phyloP scores from a whole-genome alignment of 164 flowering plant species.

The Magnolia kwangsiensis region DNA sequence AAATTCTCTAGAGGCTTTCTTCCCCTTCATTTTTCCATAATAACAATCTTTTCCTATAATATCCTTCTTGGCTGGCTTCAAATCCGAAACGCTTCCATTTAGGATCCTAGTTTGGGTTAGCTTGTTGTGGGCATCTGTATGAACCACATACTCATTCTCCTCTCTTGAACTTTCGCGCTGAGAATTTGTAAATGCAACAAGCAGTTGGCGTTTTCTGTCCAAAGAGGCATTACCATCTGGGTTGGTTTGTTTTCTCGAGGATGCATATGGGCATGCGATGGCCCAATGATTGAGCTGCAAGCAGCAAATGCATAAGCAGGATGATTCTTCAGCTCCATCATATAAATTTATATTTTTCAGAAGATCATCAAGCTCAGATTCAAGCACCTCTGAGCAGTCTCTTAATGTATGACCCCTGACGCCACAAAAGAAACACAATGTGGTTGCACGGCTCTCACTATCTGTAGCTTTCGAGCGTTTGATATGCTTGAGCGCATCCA shows the following conservation, averaged over 20 bases:
- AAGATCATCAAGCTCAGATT: slow-evolving; percentile 49
- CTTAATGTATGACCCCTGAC: slow-evolving; percentile 49
- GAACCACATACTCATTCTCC: slow-evolving; percentile 4
- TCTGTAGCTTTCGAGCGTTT: slow-evolving; percentile 27
- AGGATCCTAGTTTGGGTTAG: slow-evolving; percentile 5
- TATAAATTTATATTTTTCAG: slow-evolving; percentile 29
- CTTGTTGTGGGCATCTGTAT: slow-evolving; percentile 7
- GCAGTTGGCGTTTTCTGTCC: slow-evolving; percentile 7
- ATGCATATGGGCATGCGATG: slow-evolving; percentile 47
- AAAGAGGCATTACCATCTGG: slow-evolving; percentile 16
- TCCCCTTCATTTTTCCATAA: background rate
- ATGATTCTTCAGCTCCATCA: slow-evolving; percentile 28
- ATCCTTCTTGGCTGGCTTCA: slow-evolving; percentile 12
- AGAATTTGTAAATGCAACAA: slow-evolving; percentile 7
- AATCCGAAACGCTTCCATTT: slow-evolving; percentile 9
- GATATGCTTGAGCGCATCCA: slow-evolving; percentile 66
- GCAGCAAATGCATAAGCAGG: slow-evolving; percentile 62
- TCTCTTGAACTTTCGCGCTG: slow-evolving; percentile 10
- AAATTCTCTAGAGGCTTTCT: slow-evolving; percentile 9
- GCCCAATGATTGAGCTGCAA: slow-evolving; percentile 78
- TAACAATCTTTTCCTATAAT: background rate
- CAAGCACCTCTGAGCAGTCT: slow-evolving; percentile 48
- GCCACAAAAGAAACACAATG: slow-evolving; percentile 71
- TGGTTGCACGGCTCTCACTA: slow-evolving; percentile 6
- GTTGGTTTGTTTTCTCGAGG: slow-evolving; percentile 19